These are phyloP conservation scores for Cercospora beticola DNA, from an alignment of 2,329 filamentous ascomycete species.

Conservation along the genomic window DNA sequence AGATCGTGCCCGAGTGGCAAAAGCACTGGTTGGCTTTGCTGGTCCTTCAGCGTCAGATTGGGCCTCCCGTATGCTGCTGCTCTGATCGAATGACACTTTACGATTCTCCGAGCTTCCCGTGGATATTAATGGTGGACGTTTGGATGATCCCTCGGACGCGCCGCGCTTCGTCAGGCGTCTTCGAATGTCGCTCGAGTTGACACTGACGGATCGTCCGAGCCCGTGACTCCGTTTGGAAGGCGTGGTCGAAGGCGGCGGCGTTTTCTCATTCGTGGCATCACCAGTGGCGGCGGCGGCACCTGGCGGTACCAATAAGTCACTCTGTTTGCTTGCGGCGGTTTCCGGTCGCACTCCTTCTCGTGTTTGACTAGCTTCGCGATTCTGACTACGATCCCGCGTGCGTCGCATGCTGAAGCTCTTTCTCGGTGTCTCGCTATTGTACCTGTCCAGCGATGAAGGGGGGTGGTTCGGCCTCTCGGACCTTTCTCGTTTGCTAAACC, in stretches of 20 bases:
- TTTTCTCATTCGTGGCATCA: constrained; percentile 46
- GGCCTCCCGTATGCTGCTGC: constrained; percentile 38
- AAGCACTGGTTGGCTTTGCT: constrained; percentile 48
- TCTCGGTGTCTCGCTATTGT: constrained; percentile 67
- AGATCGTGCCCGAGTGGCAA: constrained; percentile 76
- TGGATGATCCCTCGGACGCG: constrained; percentile 54
- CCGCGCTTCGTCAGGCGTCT: constrained; percentile 60
- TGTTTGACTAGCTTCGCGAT: constrained; percentile 47
- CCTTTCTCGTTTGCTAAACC: constrained; percentile 84
- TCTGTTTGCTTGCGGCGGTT: constrained; percentile 51
- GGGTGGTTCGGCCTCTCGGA: constrained; percentile 62
- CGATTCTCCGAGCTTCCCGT: constrained; percentile 27
- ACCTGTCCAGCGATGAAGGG: constrained; percentile 76
- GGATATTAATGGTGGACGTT: constrained; percentile 32
- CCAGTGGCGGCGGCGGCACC: constrained; percentile 38
- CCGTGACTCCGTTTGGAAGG: constrained; percentile 40
- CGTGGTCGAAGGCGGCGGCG: constrained; percentile 7
- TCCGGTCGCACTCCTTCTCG: constrained; percentile 50
- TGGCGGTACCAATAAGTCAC: constrained; percentile 70
- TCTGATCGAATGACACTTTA: constrained; percentile 42
- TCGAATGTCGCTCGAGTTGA: constrained; percentile 81
- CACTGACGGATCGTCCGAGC: constrained; percentile 83
- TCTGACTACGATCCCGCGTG: constrained; percentile 48
- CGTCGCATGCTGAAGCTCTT: constrained; percentile 87
- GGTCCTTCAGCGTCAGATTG: constrained; percentile 50